Evolutionary conservation across 495 filamentous ascomycete species (phyloP).

Genomic region (Aspergillus homomorphus): DNA sequence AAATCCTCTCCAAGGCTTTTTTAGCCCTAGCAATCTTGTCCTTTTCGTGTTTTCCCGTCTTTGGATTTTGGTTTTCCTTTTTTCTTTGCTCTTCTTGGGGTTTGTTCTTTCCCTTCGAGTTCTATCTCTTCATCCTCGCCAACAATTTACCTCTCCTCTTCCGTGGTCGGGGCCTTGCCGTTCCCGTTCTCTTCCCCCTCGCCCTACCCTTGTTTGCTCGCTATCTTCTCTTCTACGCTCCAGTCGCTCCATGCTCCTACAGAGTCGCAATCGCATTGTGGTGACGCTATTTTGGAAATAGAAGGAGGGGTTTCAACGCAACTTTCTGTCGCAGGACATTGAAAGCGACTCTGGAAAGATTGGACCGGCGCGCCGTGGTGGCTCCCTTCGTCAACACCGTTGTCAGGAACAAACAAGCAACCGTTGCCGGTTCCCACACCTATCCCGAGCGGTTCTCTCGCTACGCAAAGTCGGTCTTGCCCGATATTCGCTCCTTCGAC

Average conservation of each 20-base stretch:
- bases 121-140: background rate
- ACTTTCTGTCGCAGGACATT: constrained; percentile 14
- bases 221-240: constrained; percentile 6
- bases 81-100: constrained; percentile 4
- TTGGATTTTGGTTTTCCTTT: constrained; percentile 15
- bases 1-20: constrained; percentile 8
- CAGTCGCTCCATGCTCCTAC: constrained; percentile 16
- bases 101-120: background rate
- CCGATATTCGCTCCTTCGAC: constrained; percentile 16
- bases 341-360: constrained; percentile 11
- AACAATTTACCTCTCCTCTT: background rate
- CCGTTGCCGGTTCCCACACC: constrained; percentile 3
- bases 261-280: constrained; percentile 14
- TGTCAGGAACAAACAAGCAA: constrained; percentile 7
- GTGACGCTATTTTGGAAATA: constrained; percentile 14
- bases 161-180: constrained; percentile 7
- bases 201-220: constrained; percentile 16
- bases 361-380: background rate
- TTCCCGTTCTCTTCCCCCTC: constrained; percentile 11
- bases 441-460: constrained; percentile 9
- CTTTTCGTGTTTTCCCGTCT: constrained; percentile 16
- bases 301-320: constrained; percentile 5
- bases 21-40: constrained; percentile 9
- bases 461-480: constrained; percentile 10
- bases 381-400: constrained; percentile 1